These are phyloP conservation scores for Xerocomellus amylosporus DNA, from an alignment of 768 basidiomycete genomes.

Conservation along the genomic window DNA sequence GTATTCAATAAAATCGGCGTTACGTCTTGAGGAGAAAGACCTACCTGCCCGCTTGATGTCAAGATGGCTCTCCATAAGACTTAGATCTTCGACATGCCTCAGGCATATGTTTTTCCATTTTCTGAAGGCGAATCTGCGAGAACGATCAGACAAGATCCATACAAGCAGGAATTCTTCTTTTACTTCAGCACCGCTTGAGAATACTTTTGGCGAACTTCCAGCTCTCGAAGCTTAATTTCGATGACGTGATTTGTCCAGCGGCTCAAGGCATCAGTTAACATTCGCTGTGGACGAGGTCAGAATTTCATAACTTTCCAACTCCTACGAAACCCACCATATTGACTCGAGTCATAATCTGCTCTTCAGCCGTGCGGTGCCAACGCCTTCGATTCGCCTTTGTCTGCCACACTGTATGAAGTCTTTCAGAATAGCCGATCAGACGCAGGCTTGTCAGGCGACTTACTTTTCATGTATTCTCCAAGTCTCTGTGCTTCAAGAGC, in stretches of 20 bases:
- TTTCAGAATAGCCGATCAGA: conserved; percentile 4
- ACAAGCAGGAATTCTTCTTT: conserved; percentile 3
- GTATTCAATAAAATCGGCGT: neutral
- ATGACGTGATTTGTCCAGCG: conserved; percentile 75
- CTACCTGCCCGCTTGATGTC: conserved; percentile 77
- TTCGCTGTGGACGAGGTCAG: conserved; percentile 41
- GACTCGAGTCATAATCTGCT: conserved; percentile 38
- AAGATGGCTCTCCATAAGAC: conserved; percentile 81
- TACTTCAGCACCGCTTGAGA: conserved; percentile 40
- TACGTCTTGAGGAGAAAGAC: conserved; percentile 7
- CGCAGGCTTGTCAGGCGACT: conserved; percentile 26
- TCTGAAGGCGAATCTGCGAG: conserved; percentile 50
- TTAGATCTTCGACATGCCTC: conserved; percentile 67
- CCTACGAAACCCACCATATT: conserved; percentile 37
- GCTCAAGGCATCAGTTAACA: conserved; percentile 45
- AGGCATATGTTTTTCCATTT: conserved; percentile 66
- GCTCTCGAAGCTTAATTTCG: conserved; percentile 66
- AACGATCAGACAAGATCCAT: conserved; percentile 18
- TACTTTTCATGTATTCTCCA: conserved; percentile 26
- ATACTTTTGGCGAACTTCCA: conserved; percentile 55
- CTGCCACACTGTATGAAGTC: conserved; percentile 45
- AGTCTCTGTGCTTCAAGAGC: conserved; percentile 41
- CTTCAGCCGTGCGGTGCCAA: conserved; percentile 44
- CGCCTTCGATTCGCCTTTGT: conserved; percentile 36
- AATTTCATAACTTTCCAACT: neutral